Evolutionary conservation across 768 basidiomycete species (phyloP).

Genomic region (Terana coerulea): DNA sequence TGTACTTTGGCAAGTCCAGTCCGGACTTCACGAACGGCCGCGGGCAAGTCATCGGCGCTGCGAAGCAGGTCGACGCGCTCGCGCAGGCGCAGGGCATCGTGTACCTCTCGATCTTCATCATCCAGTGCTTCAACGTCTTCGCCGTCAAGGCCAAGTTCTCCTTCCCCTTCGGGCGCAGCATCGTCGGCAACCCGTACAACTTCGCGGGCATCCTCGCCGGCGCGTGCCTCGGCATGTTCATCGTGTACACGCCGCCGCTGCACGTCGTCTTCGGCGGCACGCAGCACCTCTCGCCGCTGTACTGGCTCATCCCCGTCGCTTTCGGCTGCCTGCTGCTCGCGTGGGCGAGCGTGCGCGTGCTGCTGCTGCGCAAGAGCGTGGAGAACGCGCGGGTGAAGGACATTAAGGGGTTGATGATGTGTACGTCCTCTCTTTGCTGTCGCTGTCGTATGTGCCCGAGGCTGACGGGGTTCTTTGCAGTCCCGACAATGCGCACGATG

Average conservation of each 20-base stretch:
- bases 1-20: constrained; percentile 44
- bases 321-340: constrained; percentile 53
- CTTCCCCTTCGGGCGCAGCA: constrained; percentile 58
- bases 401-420: constrained; percentile 69
- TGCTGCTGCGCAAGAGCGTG: constrained; percentile 52
- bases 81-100: constrained; percentile 62
- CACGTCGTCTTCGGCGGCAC: constrained; percentile 68
- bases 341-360: constrained; percentile 57
- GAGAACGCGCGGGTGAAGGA: constrained; percentile 56
- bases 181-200: constrained; percentile 59
- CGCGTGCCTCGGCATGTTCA: constrained; percentile 61
- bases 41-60: constrained; percentile 42
- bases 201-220: constrained; percentile 60
- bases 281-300: constrained; percentile 52
- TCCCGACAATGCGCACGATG: constrained; percentile 56
- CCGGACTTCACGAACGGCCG: constrained; percentile 53
- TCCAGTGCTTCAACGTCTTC: constrained; percentile 69
- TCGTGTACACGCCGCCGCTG: constrained; percentile 66
- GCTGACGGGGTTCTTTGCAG: constrained; percentile 13
- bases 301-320: constrained; percentile 63
- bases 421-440: constrained; percentile 37
- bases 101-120: constrained; percentile 65
- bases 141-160: constrained; percentile 63
- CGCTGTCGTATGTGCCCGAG: constrained; percentile 9
- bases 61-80: constrained; percentile 53